Conservation (phyloP, 768 basidiomycete genomes). For the Leccinum sublutescens region DNA sequence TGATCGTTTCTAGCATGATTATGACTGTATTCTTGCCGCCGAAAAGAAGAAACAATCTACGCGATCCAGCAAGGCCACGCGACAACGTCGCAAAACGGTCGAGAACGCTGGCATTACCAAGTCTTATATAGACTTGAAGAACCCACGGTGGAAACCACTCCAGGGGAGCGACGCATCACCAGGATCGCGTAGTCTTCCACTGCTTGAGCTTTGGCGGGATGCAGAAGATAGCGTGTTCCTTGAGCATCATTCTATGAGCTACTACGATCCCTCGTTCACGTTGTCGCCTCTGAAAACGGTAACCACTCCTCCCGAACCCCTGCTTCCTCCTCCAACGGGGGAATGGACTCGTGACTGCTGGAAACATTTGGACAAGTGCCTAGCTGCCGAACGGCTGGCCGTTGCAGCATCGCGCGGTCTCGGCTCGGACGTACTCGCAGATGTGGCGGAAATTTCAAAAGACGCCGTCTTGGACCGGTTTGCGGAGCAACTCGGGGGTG, state of each 20-base stretch:
- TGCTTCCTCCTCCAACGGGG: slow-evolving; percentile 11
- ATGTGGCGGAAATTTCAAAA: slow-evolving; percentile 50
- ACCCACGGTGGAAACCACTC: slow-evolving; percentile 13
- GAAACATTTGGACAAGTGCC: slow-evolving; percentile 76
- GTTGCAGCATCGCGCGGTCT: slow-evolving; percentile 36
- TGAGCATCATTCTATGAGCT: slow-evolving; percentile 24
- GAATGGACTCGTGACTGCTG: slow-evolving; percentile 77
- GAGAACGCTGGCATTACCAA: slow-evolving; percentile 33
- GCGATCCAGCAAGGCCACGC: slow-evolving; percentile 34
- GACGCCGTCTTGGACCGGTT: slow-evolving; percentile 65
- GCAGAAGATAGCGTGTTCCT: slow-evolving; percentile 31
- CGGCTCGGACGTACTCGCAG: slow-evolving; percentile 41
- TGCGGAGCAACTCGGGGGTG: slow-evolving; percentile 46
- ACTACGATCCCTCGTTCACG: slow-evolving; percentile 14
- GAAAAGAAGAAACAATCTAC: slow-evolving; percentile 25
- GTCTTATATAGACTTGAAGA: slow-evolving; percentile 10
- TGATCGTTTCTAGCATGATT: slow-evolving; percentile 61
- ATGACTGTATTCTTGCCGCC: slow-evolving; percentile 64
- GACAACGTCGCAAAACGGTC: slow-evolving; percentile 39
- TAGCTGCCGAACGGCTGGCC: slow-evolving; percentile 66
- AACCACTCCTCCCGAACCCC: background rate
- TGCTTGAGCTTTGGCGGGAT: slow-evolving; percentile 30
- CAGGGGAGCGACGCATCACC: slow-evolving; percentile 16
- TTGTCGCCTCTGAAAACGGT: slow-evolving; percentile 17
- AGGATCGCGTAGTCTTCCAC: slow-evolving; percentile 34